Percentiles rank a stretch among this genome's conserved stretches.
Evolutionary conservation across 441 rosid genomes (phyloP).

Genomic region (Breynia disticha): DNA sequence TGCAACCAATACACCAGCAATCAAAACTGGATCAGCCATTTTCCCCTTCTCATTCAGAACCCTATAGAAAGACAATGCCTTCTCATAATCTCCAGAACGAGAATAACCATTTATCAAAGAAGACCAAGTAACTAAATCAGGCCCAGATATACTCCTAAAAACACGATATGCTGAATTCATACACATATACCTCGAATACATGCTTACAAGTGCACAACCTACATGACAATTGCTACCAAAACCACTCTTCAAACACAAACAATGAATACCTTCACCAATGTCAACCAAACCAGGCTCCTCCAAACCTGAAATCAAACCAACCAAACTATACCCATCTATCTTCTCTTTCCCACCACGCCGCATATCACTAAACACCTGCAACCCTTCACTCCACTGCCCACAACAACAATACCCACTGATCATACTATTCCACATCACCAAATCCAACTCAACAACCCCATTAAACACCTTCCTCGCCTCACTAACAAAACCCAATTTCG

Average conservation of each 20-base stretch:
- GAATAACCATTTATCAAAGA: conserved; percentile 63
- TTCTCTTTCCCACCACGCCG: conserved; percentile 24
- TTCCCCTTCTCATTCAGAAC: conserved; percentile 37
- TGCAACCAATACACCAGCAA: conserved; percentile 46
- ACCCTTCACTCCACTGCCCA: conserved; percentile 44
- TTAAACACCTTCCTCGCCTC: conserved; percentile 51
- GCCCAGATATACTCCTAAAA: conserved; percentile 35
- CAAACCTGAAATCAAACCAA: conserved; percentile 49
- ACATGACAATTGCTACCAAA: conserved; percentile 48
- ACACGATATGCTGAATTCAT: conserved; percentile 47
- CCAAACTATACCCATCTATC: conserved; percentile 69
- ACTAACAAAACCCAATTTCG: conserved; percentile 34
- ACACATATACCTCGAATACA: conserved; percentile 58
- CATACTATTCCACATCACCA: conserved; percentile 70
- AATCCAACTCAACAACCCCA: conserved; percentile 44
- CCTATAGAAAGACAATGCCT: conserved; percentile 36
- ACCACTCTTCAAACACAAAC: conserved; percentile 51
- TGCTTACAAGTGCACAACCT: conserved; percentile 51
- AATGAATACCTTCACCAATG: conserved; percentile 59
- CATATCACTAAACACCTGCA: conserved; percentile 46
- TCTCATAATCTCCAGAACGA: conserved; percentile 44
- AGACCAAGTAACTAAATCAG: conserved; percentile 74
- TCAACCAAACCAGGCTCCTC: conserved; percentile 26
- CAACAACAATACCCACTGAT: conserved; percentile 49
- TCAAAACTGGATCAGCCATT: conserved; percentile 50